Conservation (phyloP, 2,329 filamentous ascomycete species). For the Xylaria sp. region DNA sequence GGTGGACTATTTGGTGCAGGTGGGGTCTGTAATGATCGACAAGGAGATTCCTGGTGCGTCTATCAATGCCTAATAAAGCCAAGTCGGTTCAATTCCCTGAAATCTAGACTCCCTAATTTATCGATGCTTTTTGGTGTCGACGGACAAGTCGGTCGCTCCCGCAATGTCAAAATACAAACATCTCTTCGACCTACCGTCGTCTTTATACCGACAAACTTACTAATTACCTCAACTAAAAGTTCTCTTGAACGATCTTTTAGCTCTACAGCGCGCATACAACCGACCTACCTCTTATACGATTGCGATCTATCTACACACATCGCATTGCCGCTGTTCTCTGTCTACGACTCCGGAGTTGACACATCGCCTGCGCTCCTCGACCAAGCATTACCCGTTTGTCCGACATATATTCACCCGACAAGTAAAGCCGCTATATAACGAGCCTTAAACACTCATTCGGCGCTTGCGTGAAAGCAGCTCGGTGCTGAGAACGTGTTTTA, state of each 20-base stretch:
- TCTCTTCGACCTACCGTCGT: constrained; percentile 16
- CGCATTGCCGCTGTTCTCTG: constrained; percentile 18
- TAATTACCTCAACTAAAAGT: not conserved
- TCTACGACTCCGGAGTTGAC: constrained; percentile 7
- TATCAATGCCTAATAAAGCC: constrained; percentile 31
- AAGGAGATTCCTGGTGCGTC: constrained; percentile 4
- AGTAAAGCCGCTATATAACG: constrained; percentile 1
- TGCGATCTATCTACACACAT: not conserved
- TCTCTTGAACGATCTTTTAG: not conserved
- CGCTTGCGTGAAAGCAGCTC: constrained; percentile 16
- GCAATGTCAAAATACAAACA: constrained; percentile 24
- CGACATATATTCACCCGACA: constrained; percentile 13
- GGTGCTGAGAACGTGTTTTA: constrained; percentile 10
- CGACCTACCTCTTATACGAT: not conserved
- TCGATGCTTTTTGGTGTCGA: constrained; percentile 10
- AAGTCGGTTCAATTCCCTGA: constrained; percentile 23
- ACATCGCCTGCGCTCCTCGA: constrained; percentile 21
- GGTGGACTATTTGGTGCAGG: not conserved
- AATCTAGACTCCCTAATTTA: constrained; percentile 29
- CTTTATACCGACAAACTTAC: constrained; percentile 7
- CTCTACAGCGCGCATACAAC: not conserved
- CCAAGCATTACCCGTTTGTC: not conserved
- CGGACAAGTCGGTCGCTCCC: constrained; percentile 16
- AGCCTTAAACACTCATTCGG: constrained; percentile 13
- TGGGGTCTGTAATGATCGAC: constrained; percentile 12